A percentile compares a stretch with the other conserved stretches of the same genome.
Evolutionary conservation across 306 rosid species (phyloP).

Genomic region (Vicia sativa): DNA sequence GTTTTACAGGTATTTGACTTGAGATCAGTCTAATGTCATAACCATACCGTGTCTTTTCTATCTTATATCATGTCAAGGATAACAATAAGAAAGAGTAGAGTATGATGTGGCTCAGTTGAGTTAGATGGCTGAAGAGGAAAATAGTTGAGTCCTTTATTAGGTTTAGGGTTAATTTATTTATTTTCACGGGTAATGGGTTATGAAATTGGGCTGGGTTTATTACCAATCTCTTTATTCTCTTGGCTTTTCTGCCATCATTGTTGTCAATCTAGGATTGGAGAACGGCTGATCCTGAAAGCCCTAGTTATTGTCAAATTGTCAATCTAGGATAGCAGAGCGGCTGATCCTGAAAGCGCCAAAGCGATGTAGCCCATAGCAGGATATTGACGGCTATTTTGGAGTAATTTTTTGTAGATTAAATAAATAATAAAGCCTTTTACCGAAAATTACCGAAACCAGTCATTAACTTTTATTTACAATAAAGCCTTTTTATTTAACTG

Average conservation of each 20-base stretch:
- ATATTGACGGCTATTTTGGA: no score
- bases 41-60: constrained; percentile 8
- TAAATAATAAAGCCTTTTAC: neutral
- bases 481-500: no score
- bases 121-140: neutral
- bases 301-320: no score
- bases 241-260: neutral
- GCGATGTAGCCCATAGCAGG: no score
- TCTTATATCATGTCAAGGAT: constrained; percentile 13
- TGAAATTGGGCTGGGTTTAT: neutral
- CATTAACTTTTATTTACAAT: no score
- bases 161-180: neutral
- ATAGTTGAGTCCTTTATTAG: neutral
- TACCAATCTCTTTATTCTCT: neutral
- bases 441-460: neutral
- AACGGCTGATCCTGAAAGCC: neutral
- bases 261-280: neutral
- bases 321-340: no score
- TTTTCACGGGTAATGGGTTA: neutral
- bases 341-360: no score
- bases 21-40: constrained; percentile 28
- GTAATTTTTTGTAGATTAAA: neutral
- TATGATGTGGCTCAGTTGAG: neutral
- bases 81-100: neutral
- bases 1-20: constrained; percentile 74